Base-by-base conservation (phyloP, 495 filamentous ascomycete species). In the Pyronema omphalodes region DNA sequence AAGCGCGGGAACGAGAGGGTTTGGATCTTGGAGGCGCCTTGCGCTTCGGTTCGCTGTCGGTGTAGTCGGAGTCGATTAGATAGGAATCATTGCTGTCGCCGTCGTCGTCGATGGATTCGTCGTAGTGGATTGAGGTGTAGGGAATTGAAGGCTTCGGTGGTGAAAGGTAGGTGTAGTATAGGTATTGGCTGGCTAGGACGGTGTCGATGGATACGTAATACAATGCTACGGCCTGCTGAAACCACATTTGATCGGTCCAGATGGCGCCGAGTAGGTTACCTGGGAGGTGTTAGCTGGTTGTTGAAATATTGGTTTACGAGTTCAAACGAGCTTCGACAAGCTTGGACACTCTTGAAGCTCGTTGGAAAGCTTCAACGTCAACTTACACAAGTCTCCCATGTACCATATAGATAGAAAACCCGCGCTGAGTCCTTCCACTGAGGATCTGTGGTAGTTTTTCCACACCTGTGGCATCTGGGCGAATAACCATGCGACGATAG, bases 401-500 rank as follows among this genome's bases (percentile, higher is more conserved):
- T 80, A 73, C 82, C 82, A 86, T 62, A 82, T 79, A 1, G 76
- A 67, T 39, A 86, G 66, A 60, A 86, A 86, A 54, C 76, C 82
- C 52, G 81, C 71, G 3, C 78, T 82, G 40, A 86, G 63, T 4
- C 82, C 82, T 6, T 80, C 78, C 0, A 80, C 83, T 3, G 80
- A 83, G 55, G 77, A 69, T 7, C 82, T 60, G 45, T 71, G 71
- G 58, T 76, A 77, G 63, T 86, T 86, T 70, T 82, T 83, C 67
- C 74, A 79, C 43, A 86, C 81, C 59, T 86, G 82, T 3, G 82
- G 82, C 15, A 85, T 67, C 64, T 85, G 82, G 29, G 82, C 82
- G 60, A 83, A 86, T n/a, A 86, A 70, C 82, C 82, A 86, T 48
- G 82, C 77, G 39, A 78, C 58, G 37, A 85, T 84, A 60, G 77